phyloP scores from a whole-genome alignment of 805 yeast genomes.

The Saccharomycopsis schoenii region DNA sequence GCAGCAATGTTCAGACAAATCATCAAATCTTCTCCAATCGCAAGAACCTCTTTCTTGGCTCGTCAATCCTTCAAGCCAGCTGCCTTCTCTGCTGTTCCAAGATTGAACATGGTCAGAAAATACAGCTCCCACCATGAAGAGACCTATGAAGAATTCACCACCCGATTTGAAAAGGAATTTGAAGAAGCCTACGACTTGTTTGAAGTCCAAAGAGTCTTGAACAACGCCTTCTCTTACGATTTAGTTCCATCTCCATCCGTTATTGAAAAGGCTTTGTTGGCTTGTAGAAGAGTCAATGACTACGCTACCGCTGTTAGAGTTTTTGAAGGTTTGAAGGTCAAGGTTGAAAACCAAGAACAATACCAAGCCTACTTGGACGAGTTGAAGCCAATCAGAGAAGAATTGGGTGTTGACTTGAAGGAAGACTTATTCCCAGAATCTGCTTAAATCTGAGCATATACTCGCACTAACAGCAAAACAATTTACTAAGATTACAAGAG shows the following conservation, averaged over 20 bases:
- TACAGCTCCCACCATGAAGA: slow-evolving; percentile 85
- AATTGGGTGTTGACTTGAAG: slow-evolving; percentile 86
- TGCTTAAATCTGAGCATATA: slow-evolving; percentile 9
- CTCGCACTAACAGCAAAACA: too few species aligned
- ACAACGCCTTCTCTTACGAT: slow-evolving; percentile 97
- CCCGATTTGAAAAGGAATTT: slow-evolving; percentile 88
- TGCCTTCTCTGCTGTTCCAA: slow-evolving; percentile 1
- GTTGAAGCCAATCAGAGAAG: slow-evolving; percentile 82
- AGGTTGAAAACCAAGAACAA: slow-evolving; percentile 90
- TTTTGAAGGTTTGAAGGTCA: slow-evolving; percentile 92
- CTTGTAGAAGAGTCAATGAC: slow-evolving; percentile 98
- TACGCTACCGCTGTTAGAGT: slow-evolving; percentile 98
- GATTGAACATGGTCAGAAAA: slow-evolving; percentile 37
- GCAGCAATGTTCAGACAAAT: slow-evolving; percentile 14
- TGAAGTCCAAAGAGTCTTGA: slow-evolving; percentile 85
- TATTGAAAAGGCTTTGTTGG: slow-evolving; percentile 89
- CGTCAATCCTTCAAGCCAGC: neutral
- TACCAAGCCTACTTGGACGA: slow-evolving; percentile 94
- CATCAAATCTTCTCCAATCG: slow-evolving; percentile 6
- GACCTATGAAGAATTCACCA: slow-evolving; percentile 89
- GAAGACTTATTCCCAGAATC: slow-evolving; percentile 65
- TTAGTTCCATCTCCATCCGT: slow-evolving; percentile 97
- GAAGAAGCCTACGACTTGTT: slow-evolving; percentile 85
- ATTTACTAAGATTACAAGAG: neutral
- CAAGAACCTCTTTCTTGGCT: slow-evolving; percentile 3